Evolutionary conservation across 192 early-diverging fungal species (phyloP).

Genomic region (Bifiguratus adelaidae): DNA sequence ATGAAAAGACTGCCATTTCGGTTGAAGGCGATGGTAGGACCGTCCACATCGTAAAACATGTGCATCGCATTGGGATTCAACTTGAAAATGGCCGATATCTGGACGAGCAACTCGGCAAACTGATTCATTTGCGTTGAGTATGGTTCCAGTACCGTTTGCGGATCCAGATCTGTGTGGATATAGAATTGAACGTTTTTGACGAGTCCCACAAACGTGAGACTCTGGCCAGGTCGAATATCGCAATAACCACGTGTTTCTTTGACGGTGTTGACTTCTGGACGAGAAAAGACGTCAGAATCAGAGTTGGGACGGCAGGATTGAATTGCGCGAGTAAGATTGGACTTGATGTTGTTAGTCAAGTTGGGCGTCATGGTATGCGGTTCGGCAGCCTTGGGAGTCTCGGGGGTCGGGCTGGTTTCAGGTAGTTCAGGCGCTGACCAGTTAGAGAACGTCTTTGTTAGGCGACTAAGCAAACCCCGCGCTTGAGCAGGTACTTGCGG

Average conservation of each 20-base stretch:
- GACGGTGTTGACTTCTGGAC: slow-evolving; percentile 14
- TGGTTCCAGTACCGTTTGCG: slow-evolving; percentile 22
- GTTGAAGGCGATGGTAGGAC: slow-evolving; percentile 73
- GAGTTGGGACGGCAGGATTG: slow-evolving; percentile 22
- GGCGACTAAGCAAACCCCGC: not conserved
- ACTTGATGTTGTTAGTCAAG: slow-evolving; percentile 9
- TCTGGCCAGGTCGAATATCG: slow-evolving; percentile 33
- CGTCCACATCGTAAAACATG: slow-evolving; percentile 65
- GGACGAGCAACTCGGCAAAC: slow-evolving; percentile 30
- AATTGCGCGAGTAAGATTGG: slow-evolving; percentile 17
- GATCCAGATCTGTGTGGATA: slow-evolving; percentile 11
- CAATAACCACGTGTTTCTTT: slow-evolving; percentile 25
- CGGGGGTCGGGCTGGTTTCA: not conserved
- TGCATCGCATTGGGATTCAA: slow-evolving; percentile 44
- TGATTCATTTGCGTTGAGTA: slow-evolving; percentile 16
- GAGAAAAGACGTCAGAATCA: slow-evolving; percentile 14
- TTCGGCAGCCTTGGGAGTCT: slow-evolving; percentile 6
- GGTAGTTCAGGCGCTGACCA: not conserved
- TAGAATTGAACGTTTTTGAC: slow-evolving; percentile 23
- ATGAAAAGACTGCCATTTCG: slow-evolving; percentile 67
- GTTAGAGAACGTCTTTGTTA: not conserved
- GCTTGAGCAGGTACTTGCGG: not conserved
- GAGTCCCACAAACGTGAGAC: slow-evolving; percentile 27
- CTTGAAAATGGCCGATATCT: slow-evolving; percentile 50
- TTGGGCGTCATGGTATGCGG: slow-evolving; percentile 18